These are phyloP conservation scores for Lepraria neglecta DNA, from an alignment of 495 filamentous ascomycete genomes.

Conservation along the genomic window DNA sequence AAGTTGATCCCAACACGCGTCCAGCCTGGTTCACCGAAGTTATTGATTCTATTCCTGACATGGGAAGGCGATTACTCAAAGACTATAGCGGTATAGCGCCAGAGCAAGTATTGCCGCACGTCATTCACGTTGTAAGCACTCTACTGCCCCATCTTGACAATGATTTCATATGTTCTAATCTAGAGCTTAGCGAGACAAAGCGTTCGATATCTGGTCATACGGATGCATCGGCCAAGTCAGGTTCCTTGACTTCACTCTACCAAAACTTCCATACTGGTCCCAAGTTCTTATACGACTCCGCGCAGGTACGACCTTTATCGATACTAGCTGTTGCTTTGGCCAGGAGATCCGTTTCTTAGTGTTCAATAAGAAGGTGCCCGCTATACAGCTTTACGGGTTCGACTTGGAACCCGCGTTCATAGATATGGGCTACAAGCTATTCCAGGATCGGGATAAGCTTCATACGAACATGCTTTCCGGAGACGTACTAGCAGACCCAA, in stretches of 20 bases:
- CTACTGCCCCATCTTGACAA: background rate
- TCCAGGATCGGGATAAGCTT: constrained; percentile 38
- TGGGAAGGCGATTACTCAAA: constrained; percentile 36
- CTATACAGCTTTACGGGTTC: constrained; percentile 40
- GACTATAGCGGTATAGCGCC: constrained; percentile 44
- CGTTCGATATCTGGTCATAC: constrained; percentile 40
- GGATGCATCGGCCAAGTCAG: constrained; percentile 50
- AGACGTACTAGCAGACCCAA: constrained; percentile 34
- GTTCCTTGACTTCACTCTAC: constrained; percentile 45
- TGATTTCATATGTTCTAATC: background rate
- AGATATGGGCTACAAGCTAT: constrained; percentile 47
- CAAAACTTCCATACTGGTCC: constrained; percentile 31
- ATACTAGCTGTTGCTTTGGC: constrained; percentile 47
- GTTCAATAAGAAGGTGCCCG: constrained; percentile 38
- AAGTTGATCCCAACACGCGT: background rate
- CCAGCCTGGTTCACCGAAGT: constrained; percentile 11
- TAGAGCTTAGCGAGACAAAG: constrained; percentile 35
- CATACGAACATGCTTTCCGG: constrained; percentile 29
- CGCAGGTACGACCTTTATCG: constrained; percentile 33
- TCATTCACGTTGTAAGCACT: constrained; percentile 40
- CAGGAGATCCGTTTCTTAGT: constrained; percentile 42
- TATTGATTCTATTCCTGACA: background rate
- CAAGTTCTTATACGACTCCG: constrained; percentile 37
- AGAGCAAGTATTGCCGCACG: constrained; percentile 41
- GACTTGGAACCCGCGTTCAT: constrained; percentile 40